A percentile compares a stretch with the other conserved stretches of the same genome.
Evolutionary conservation across 345 rosid genomes (phyloP).

Genomic region (Raphanus sativus): DNA sequence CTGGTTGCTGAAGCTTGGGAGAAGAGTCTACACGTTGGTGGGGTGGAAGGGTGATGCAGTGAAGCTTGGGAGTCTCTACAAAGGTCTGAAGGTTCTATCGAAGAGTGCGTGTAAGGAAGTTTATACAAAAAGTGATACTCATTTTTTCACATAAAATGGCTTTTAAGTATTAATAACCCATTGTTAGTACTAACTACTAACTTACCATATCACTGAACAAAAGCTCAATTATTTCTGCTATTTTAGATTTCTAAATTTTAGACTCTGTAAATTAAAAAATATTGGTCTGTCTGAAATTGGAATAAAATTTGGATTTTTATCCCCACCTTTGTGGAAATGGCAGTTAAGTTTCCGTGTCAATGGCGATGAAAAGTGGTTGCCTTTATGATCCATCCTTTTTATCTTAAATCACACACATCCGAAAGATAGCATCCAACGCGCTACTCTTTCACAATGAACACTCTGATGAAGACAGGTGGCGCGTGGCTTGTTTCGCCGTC

Average conservation of each 20-base stretch:
- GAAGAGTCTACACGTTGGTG: background rate
- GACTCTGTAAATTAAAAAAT: background rate
- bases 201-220: background rate
- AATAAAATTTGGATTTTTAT: conserved; percentile 17
- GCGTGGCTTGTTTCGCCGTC: conserved; percentile 21
- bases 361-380: conserved; percentile 25
- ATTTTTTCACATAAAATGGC: background rate
- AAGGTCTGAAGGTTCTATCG: background rate
- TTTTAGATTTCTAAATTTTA: background rate
- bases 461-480: conserved; percentile 25
- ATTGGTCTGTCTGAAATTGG: background rate
- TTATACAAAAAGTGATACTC: background rate
- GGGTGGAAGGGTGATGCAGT: background rate
- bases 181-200: background rate
- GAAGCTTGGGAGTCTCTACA: background rate
- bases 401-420: conserved; percentile 7
- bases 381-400: conserved; percentile 23
- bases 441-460: conserved; percentile 22
- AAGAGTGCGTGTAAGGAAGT: background rate
- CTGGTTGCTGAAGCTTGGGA: conserved; percentile 1
- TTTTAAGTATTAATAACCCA: background rate
- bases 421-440: background rate
- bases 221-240: background rate
- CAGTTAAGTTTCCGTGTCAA: conserved; percentile 25
- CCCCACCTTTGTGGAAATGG: conserved; percentile 11